Evolutionary conservation across 805 yeast genomes (phyloP).

Genomic region (Maudiozyma saulgeensis): DNA sequence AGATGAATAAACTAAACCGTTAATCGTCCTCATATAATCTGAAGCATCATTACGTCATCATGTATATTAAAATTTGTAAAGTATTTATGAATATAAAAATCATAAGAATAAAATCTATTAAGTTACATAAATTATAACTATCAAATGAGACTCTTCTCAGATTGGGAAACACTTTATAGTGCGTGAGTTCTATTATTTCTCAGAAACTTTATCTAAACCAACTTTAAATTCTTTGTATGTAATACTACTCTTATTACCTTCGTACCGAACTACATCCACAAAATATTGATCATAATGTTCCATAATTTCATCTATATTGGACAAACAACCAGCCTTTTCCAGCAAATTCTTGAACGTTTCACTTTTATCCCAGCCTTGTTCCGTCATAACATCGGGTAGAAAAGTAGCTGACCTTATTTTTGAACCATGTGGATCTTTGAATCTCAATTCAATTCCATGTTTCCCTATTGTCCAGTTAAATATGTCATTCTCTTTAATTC

Average conservation of each 20-base stretch:
- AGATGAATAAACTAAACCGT: slow-evolving; percentile 2
- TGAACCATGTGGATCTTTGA: slow-evolving; percentile 32
- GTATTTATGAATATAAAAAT: slow-evolving; percentile 1
- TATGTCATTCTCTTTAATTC: slow-evolving; percentile 42
- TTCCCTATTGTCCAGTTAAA: slow-evolving; percentile 72
- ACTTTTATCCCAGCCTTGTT: slow-evolving; percentile 64
- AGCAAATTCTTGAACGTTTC: slow-evolving; percentile 67
- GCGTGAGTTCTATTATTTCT: not conserved
- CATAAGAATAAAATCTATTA: not conserved
- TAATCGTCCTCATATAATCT: not conserved
- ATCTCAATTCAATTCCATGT: slow-evolving; percentile 67
- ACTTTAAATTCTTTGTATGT: slow-evolving; percentile 34
- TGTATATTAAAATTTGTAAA: slow-evolving; percentile 1
- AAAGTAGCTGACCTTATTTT: slow-evolving; percentile 61
- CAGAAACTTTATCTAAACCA: slow-evolving; percentile 1
- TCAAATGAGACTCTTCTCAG: not conserved
- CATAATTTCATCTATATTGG: slow-evolving; percentile 25
- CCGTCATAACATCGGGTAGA: slow-evolving; percentile 81
- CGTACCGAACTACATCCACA: slow-evolving; percentile 43
- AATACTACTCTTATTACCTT: slow-evolving; percentile 41
- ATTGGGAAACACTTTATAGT: too few species aligned
- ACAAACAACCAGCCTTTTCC: slow-evolving; percentile 53
- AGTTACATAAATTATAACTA: not conserved
- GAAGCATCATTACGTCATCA: not conserved
- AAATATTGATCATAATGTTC: slow-evolving; percentile 26